These are phyloP conservation scores for Diplodia corticola DNA, from an alignment of 2,329 filamentous ascomycete genomes.

Conservation along the genomic window DNA sequence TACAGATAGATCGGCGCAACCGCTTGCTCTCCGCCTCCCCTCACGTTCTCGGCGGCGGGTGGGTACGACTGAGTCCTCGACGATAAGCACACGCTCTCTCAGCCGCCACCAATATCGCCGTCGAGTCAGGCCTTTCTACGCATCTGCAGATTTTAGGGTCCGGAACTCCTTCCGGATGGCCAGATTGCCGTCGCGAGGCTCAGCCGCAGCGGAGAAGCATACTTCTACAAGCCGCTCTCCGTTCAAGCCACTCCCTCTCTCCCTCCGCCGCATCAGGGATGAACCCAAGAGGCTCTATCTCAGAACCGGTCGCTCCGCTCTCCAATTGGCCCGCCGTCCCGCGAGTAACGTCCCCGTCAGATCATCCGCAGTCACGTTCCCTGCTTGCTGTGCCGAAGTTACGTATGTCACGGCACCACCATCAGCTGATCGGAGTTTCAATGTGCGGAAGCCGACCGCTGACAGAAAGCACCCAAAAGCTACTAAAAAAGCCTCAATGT, in stretches of 20 bases:
- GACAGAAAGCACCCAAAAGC: neutral
- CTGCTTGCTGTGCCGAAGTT: neutral
- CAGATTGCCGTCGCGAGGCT: neutral
- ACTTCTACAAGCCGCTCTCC: neutral
- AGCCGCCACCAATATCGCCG: neutral
- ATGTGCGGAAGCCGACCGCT: neutral
- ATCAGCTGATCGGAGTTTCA: neutral
- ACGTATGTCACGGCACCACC: neutral
- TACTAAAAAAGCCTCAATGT: neutral
- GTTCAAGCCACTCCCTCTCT: neutral
- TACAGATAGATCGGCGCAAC: neutral
- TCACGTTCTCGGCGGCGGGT: neutral
- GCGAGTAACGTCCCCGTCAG: neutral
- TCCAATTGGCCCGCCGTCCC: neutral
- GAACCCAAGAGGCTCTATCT: neutral
- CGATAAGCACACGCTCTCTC: neutral
- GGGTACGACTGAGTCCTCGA: neutral
- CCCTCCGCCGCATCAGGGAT: neutral
- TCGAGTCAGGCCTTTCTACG: neutral
- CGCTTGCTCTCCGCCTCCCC: neutral
- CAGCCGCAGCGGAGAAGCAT: neutral
- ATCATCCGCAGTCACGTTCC: neutral
- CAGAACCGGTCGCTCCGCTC: neutral
- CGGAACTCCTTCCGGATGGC: neutral
- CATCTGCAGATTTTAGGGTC: neutral